Conservation (phyloP, 1,139 yeast species). For the Geotrichum klebahnii region DNA sequence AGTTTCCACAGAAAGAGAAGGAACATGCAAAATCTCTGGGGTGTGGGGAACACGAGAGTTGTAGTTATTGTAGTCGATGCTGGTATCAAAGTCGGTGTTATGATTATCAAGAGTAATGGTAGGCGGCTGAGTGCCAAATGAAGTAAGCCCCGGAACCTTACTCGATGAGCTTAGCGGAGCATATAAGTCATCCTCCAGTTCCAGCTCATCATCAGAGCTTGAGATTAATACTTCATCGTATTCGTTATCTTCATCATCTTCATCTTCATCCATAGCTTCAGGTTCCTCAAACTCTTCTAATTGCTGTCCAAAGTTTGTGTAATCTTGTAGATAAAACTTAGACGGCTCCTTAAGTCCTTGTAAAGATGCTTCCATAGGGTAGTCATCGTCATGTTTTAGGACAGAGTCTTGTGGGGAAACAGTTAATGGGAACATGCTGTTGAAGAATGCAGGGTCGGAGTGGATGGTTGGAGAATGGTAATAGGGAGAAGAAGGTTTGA, state of each 20-base stretch:
- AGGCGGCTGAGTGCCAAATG: neutral
- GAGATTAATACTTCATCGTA: slow-evolving; percentile 25
- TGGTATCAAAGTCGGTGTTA: neutral
- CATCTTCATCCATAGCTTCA: slow-evolving; percentile 31
- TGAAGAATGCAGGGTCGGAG: neutral
- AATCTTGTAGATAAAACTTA: neutral
- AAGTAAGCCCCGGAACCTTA: slow-evolving; percentile 1
- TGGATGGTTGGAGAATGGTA: neutral
- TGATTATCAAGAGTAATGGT: neutral
- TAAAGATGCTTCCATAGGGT: neutral
- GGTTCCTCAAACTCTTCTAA: slow-evolving; percentile 24
- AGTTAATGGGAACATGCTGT: neutral
- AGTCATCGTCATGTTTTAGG: slow-evolving; percentile 1
- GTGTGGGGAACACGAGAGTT: neutral
- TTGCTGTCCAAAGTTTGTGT: neutral
- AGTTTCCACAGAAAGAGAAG: slow-evolving; percentile 1
- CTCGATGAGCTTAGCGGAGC: neutral
- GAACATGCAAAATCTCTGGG: neutral
- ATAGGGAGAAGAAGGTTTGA: slow-evolving; percentile 10
- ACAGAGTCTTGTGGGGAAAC: slow-evolving; percentile 5
- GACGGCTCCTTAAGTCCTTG: neutral
- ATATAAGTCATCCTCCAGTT: slow-evolving; percentile 1
- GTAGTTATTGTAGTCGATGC: neutral
- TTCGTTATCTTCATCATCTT: slow-evolving; percentile 37
- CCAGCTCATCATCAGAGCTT: slow-evolving; percentile 15